Evolutionary conservation across 2,329 filamentous ascomycete genomes (phyloP), one percentile per base, ranked within the genome.

Genomic region (Sporothrix protearum): DNA sequence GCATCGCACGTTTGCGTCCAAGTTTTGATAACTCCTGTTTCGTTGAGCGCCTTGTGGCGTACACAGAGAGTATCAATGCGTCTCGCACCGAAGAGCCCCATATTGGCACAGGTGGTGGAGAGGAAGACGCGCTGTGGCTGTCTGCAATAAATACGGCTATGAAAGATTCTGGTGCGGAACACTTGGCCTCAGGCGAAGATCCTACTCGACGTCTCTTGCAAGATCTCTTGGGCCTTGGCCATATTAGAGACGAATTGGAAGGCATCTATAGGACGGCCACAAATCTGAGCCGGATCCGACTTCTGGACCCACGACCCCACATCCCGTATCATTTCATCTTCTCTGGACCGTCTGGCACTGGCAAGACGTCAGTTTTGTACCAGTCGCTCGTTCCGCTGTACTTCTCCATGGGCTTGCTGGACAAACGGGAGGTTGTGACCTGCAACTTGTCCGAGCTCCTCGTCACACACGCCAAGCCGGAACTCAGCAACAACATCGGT

Each of bases 391-490:
- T 30, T 12, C 45, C 45, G 9, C 28, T 68, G 28, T 68, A 68
- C 30, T 25, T n/a, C 39, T 19, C 45, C 25, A 51, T 68, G 16
- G 64, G 64, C 3, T 39, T 68, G 16, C 28, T 68, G 2, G 64
- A 68, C 47, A 5, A 68, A 36, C 9, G 2, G 16, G 45, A 51
- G 9, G 28, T 68, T 7, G 45, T 53, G 28, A 19, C 45, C 2
- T 68, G 28, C 64, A 36, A 25, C 45, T n/a, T 53, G 30, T n/a
- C 47, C 3, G 64, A 68, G 25, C 64, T 68, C 28, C 22, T 67
- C 8, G 6, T 10, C 8, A 19, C 33, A 1, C 57, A 10, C 2
- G 12, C 22, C 36, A 16, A 16, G 36, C 42, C 59, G 0, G 28
- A 4, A 16, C 2, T 5, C 30, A 22, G 4, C 2, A n/a, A 22